A percentile compares a stretch with the other conserved stretches of the same genome.
phyloP scores from a whole-genome alignment of 2,329 filamentous ascomycete species.

The Colletotrichum gigasporum region DNA sequence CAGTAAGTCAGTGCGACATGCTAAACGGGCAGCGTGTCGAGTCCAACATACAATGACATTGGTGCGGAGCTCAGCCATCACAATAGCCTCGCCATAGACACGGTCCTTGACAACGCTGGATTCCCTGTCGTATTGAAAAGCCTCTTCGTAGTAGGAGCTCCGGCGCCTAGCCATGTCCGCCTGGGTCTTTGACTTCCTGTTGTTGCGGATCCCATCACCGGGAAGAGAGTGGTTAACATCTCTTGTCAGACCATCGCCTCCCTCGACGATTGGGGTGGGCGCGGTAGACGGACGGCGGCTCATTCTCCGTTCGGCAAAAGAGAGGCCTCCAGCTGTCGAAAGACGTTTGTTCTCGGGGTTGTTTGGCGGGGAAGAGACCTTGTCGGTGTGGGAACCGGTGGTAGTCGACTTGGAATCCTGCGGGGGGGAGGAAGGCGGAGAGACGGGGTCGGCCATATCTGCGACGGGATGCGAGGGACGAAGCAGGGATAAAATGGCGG shows the following conservation, averaged over 20 bases:
- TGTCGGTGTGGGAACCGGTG: slow-evolving; percentile 5
- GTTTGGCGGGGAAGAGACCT: not conserved
- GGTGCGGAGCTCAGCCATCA: slow-evolving; percentile 71
- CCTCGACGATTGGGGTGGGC: slow-evolving; percentile 45
- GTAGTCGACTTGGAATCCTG: slow-evolving; percentile 6
- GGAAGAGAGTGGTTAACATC: slow-evolving; percentile 50
- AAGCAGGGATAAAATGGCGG: slow-evolving; percentile 22
- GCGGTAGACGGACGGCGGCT: slow-evolving; percentile 31
- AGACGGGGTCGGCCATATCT: slow-evolving; percentile 22
- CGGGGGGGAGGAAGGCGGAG: slow-evolving; percentile 23
- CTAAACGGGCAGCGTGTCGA: too few relatives aligned
- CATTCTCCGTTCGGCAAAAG: slow-evolving; percentile 45
- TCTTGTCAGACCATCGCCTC: slow-evolving; percentile 45
- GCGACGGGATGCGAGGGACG: slow-evolving; percentile 11
- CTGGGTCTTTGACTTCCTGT: slow-evolving; percentile 42
- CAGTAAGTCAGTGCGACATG: slow-evolving; percentile 28
- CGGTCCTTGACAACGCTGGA: slow-evolving; percentile 51
- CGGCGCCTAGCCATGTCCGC: slow-evolving; percentile 45
- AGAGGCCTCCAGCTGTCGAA: slow-evolving; percentile 23
- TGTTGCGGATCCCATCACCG: slow-evolving; percentile 44
- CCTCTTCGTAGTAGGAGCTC: slow-evolving; percentile 58
- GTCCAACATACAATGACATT: slow-evolving; percentile 66
- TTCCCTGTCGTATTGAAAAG: slow-evolving; percentile 47
- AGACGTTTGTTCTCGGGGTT: slow-evolving; percentile 24
- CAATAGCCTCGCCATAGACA: slow-evolving; percentile 63